Conservation (phyloP, 148 eudicot genomes). For the Euryodendron excelsum region DNA sequence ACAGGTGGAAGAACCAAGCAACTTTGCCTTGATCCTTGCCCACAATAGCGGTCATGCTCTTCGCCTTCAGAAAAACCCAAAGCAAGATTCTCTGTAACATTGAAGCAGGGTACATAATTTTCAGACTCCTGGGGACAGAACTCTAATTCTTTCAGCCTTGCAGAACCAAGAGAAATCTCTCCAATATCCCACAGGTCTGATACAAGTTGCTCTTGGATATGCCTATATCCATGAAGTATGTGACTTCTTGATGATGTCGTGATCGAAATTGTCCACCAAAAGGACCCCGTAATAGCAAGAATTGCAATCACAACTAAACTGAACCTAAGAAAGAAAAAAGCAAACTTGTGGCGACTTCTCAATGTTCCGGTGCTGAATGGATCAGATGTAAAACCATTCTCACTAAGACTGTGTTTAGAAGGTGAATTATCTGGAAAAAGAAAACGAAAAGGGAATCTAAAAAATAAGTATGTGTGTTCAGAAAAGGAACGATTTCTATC, state of each 20-base stretch:
- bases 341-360: slow-evolving; percentile 59
- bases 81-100: slow-evolving; percentile 69
- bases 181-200: slow-evolving; percentile 81
- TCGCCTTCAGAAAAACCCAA: slow-evolving; percentile 50
- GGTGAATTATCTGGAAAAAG: slow-evolving; percentile 46
- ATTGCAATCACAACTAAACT: slow-evolving; percentile 63
- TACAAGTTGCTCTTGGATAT: slow-evolving; percentile 84
- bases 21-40: slow-evolving; percentile 32
- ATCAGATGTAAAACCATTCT: slow-evolving; percentile 62
- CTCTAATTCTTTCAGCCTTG: slow-evolving; percentile 68
- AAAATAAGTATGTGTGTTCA: slow-evolving; percentile 42
- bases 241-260: slow-evolving; percentile 72
- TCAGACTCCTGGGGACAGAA: slow-evolving; percentile 66
- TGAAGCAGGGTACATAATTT: slow-evolving; percentile 84
- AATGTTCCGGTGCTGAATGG: slow-evolving; percentile 39
- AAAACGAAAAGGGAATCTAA: slow-evolving; percentile 46
- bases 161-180: slow-evolving; percentile 67
- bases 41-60: slow-evolving; percentile 73
- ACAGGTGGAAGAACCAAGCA: slow-evolving; percentile 80
- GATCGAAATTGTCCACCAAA: slow-evolving; percentile 91
- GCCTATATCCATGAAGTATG: slow-evolving; percentile 67
- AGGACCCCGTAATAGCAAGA: slow-evolving; percentile 71
- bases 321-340: slow-evolving; percentile 49
- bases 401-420: slow-evolving; percentile 46
- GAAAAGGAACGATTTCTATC: slow-evolving; percentile 44